phyloP scores from a whole-genome alignment of 2,329 filamentous ascomycete genomes.

The Zopfia rhizophila region DNA sequence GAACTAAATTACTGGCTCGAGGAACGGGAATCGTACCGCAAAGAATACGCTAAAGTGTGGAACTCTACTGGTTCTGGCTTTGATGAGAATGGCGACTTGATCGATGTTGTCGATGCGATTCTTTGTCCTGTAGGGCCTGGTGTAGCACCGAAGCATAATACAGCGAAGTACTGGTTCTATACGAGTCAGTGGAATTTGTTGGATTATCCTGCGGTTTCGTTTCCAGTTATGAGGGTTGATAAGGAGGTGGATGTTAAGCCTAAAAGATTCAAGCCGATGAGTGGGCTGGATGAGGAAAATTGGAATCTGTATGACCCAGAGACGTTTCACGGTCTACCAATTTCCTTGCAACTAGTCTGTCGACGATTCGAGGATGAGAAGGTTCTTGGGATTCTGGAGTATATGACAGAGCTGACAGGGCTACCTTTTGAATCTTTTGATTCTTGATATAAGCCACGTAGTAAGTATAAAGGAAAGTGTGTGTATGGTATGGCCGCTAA shows the following conservation, averaged over 20 bases:
- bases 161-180: constrained; percentile 71
- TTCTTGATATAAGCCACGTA: constrained; percentile 14
- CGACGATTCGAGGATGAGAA: constrained; percentile 66
- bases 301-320: constrained; percentile 59
- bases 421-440: constrained; percentile 38
- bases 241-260: constrained; percentile 53
- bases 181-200: constrained; percentile 75
- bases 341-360: constrained; percentile 65
- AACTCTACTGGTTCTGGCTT: constrained; percentile 25
- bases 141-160: constrained; percentile 64
- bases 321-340: constrained; percentile 60
- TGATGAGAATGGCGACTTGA: constrained; percentile 35
- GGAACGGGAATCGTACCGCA: constrained; percentile 57
- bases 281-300: constrained; percentile 61
- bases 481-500: too few species aligned
- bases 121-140: constrained; percentile 69
- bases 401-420: constrained; percentile 40
- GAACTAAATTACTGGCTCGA: constrained; percentile 56
- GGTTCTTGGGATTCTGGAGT: constrained; percentile 53
- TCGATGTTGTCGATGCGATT: constrained; percentile 66
- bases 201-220: constrained; percentile 71
- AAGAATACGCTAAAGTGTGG: constrained; percentile 59
- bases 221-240: constrained; percentile 63
- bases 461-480: too few species aligned
- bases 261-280: constrained; percentile 50